A percentile compares a stretch with the other conserved stretches of the same genome.
Conservation (phyloP, 2,329 filamentous ascomycete species). For the Hortaea werneckii region DNA sequence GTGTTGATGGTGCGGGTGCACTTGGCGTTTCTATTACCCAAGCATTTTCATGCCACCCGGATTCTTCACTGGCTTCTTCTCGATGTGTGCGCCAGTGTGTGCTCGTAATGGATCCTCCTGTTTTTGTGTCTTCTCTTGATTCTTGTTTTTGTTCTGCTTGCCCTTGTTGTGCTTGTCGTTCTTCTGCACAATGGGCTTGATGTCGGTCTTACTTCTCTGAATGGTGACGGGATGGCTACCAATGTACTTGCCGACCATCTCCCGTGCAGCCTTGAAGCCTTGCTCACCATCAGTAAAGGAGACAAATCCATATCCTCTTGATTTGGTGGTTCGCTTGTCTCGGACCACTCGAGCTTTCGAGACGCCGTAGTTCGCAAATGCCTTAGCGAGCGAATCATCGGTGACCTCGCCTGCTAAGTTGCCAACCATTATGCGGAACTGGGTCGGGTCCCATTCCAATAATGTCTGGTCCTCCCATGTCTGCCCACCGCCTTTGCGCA, state of each 20-base stretch:
- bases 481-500: constrained; percentile 80
- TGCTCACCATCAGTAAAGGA: constrained; percentile 92
- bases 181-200: constrained; percentile 60
- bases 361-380: constrained; percentile 83
- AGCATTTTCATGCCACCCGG: constrained; percentile 18
- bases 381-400: constrained; percentile 88
- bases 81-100: constrained; percentile 23
- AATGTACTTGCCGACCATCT: constrained; percentile 99
- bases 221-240: constrained; percentile 78
- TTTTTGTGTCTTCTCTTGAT: constrained; percentile 34
- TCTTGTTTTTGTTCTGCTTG: constrained; percentile 23
- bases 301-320: constrained; percentile 92
- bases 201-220: constrained; percentile 82
- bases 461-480: constrained; percentile 82
- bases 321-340: constrained; percentile 93
- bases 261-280: constrained; percentile 89
- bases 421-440: constrained; percentile 90
- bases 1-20: too few species aligned
- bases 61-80: constrained; percentile 21
- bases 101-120: constrained; percentile 24
- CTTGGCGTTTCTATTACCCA: constrained; percentile 4
- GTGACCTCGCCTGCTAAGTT: constrained; percentile 96
- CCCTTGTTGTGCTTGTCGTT: constrained; percentile 29
- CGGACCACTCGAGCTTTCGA: constrained; percentile 88
- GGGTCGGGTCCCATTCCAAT: constrained; percentile 90